A percentile compares a stretch with the other conserved stretches of the same genome.
These are phyloP conservation scores for Backusella australiensis DNA, from an alignment of 192 early-diverging fungal species.

Conservation along the genomic window DNA sequence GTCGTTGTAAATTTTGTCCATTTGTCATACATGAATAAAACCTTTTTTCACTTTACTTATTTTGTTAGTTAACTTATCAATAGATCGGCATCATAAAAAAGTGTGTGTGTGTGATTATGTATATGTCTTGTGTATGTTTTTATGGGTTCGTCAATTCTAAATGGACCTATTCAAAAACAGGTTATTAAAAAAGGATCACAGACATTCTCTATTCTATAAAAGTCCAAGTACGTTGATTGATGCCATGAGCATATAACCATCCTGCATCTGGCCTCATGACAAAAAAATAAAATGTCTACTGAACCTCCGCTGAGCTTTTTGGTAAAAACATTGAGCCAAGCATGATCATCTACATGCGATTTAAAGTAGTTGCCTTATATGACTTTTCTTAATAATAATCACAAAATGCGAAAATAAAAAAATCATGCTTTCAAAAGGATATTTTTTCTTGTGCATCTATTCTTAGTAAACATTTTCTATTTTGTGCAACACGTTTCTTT, in stretches of 20 bases:
- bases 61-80: background rate
- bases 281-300: background rate
- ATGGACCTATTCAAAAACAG: constrained; percentile 2
- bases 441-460: background rate
- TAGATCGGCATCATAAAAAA: background rate
- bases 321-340: background rate
- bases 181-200: constrained; percentile 4
- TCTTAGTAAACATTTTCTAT: background rate
- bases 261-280: background rate
- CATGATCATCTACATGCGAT: background rate
- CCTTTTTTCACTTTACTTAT: background rate
- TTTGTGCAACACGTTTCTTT: constrained; percentile 1
- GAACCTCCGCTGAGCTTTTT: background rate
- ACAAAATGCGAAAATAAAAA: background rate
- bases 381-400: background rate
- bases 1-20: constrained; percentile 6
- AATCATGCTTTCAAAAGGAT: background rate
- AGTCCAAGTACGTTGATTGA: background rate
- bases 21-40: constrained; percentile 5
- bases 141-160: background rate
- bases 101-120: background rate
- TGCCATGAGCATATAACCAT: constrained; percentile 5
- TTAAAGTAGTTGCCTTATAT: background rate
- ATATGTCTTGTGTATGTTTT: background rate
- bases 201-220: constrained; percentile 3